phyloP scores from a whole-genome alignment of 768 basidiomycete species.

The Termitomyces sp. region DNA sequence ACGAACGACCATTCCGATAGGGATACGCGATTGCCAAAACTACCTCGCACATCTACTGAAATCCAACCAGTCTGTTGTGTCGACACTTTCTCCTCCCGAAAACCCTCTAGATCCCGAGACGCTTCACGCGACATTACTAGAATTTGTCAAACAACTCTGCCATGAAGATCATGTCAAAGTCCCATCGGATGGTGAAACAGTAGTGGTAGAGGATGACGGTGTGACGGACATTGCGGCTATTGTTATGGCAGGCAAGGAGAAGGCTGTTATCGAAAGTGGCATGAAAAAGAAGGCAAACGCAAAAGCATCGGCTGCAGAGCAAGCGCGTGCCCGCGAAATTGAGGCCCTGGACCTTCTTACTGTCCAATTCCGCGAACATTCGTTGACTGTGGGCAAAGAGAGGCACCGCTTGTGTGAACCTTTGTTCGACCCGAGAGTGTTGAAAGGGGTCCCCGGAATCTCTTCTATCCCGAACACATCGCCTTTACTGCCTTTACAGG shows the following conservation, averaged over 20 bases:
- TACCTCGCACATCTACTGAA: conserved; percentile 75
- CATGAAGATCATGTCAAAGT: conserved; percentile 66
- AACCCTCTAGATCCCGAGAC: conserved; percentile 42
- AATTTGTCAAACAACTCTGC: conserved; percentile 64
- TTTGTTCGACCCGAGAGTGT: conserved; percentile 69
- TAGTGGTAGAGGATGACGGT: conserved; percentile 72
- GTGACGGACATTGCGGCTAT: conserved; percentile 88
- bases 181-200: conserved; percentile 71
- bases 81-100: conserved; percentile 52
- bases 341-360: conserved; percentile 82
- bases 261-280: conserved; percentile 81
- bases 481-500: conserved; percentile 51
- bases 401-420: conserved; percentile 91
- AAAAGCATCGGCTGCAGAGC: conserved; percentile 74
- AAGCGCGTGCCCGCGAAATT: conserved; percentile 77
- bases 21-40: conserved; percentile 66
- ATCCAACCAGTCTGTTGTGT: conserved; percentile 61
- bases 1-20: conserved; percentile 56
- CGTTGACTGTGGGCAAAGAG: conserved; percentile 79
- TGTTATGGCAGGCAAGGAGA: conserved; percentile 87
- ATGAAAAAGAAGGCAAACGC: conserved; percentile 74
- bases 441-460: conserved; percentile 35
- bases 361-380: conserved; percentile 65
- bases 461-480: conserved; percentile 21
- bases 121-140: conserved; percentile 49